Conservation (phyloP, 1,139 yeast genomes). For the Candida neerlandica region DNA sequence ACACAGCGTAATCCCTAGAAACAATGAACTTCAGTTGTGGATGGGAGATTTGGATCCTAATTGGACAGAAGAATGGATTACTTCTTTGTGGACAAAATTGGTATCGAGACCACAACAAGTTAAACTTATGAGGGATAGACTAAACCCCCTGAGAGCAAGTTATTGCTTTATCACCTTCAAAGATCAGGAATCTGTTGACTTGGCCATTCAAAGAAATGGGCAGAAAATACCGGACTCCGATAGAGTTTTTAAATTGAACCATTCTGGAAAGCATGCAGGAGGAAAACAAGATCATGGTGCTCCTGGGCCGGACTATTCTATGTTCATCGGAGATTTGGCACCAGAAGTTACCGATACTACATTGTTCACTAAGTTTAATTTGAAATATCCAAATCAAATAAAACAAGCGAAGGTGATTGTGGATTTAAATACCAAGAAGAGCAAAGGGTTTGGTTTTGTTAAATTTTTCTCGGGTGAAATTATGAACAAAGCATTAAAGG, state of each 20-base stretch:
- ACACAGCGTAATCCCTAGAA: constrained; percentile 8
- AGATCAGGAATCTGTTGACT: constrained; percentile 63
- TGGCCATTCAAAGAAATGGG: constrained; percentile 73
- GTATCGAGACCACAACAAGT: constrained; percentile 42
- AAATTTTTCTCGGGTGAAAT: constrained; percentile 73
- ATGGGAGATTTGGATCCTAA: constrained; percentile 93
- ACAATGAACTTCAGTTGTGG: constrained; percentile 55
- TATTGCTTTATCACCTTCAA: constrained; percentile 88
- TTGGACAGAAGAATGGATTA: constrained; percentile 75
- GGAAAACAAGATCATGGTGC: constrained; percentile 27
- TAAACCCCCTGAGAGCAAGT: constrained; percentile 26
- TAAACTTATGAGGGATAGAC: constrained; percentile 42
- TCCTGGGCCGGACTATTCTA: constrained; percentile 12
- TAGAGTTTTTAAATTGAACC: constrained; percentile 71
- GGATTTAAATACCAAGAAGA: constrained; percentile 72
- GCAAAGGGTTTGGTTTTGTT: constrained; percentile 93
- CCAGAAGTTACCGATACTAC: constrained; percentile 76
- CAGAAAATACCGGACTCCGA: constrained; percentile 59
- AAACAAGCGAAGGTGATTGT: constrained; percentile 87
- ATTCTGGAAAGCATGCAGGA: constrained; percentile 66
- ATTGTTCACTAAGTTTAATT: constrained; percentile 68
- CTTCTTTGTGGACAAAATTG: constrained; percentile 60
- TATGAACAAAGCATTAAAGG: constrained; percentile 72
- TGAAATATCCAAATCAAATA: constrained; percentile 66
- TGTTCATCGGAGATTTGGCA: constrained; percentile 82